Conservation (phyloP, 2,329 filamentous ascomycete species). For the Atkinsonella texensis region DNA sequence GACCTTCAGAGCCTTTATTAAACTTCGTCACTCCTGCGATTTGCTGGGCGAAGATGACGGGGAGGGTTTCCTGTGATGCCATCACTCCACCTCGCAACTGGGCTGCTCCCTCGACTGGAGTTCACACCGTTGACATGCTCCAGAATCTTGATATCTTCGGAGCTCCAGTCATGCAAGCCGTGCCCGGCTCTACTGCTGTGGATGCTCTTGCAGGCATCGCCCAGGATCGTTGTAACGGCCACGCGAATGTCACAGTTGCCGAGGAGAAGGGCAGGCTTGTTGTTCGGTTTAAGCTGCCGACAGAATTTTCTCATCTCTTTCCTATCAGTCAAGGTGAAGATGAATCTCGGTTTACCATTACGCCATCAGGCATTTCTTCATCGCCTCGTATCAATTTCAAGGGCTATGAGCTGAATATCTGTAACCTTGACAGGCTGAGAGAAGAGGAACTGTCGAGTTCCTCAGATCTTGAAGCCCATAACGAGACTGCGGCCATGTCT, state of each 20-base stretch:
- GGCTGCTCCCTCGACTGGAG: conserved; percentile 9
- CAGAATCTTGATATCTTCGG: conserved; percentile 25
- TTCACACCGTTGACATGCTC: conserved; percentile 23
- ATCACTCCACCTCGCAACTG: conserved; percentile 4
- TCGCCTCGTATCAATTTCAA: conserved; percentile 13
- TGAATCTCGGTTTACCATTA: conserved; percentile 13
- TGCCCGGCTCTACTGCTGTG: conserved; percentile 9
- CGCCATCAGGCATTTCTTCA: conserved; percentile 13
- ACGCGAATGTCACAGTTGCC: conserved; percentile 19
- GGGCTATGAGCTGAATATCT: background rate
- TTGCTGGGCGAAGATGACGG: conserved; percentile 9
- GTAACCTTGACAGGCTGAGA: background rate
- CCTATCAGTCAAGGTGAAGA: conserved; percentile 17
- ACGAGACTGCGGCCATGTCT: conserved; percentile 2
- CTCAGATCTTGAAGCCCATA: background rate
- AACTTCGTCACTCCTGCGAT: conserved; percentile 8
- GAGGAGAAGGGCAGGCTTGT: conserved; percentile 19
- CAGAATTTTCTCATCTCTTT: conserved; percentile 19
- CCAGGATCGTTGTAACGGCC: conserved; percentile 14
- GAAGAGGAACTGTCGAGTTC: background rate
- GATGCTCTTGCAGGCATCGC: conserved; percentile 17
- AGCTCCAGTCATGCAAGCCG: conserved; percentile 8
- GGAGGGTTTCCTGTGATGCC: conserved; percentile 2
- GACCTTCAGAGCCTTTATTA: background rate
- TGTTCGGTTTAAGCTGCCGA: conserved; percentile 27